Evolutionary conservation across 2,329 filamentous ascomycete species (phyloP), one percentile per base, ranked within the genome.

Genomic region (Cladorrhinum sp.): DNA sequence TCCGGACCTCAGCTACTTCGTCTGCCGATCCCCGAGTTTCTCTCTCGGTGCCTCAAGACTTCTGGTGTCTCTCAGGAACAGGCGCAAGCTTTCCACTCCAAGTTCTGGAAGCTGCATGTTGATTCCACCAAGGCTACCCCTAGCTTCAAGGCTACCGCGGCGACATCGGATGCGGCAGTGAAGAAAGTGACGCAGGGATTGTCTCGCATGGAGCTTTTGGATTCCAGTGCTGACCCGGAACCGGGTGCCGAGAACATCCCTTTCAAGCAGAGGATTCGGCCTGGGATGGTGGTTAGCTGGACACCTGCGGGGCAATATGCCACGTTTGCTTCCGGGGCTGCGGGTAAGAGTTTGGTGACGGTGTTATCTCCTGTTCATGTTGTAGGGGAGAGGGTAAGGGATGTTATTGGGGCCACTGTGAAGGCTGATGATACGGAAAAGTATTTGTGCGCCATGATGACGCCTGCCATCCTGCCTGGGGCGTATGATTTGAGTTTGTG

Each of bases 41-140:
- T 76, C 27, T 65, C 67, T 10, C 75, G 77, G 1, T 79, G 77
- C 59, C 68, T 76, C 51, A 73, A 76, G 60, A 76, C 73, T 3
- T 65, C 68, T 0, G 71, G 68, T 0, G 72, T 78, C 2, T 72
- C 66, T 0, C 36, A 59, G 0, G 72, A 79, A 51, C 76, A 79
- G 55, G 77, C 78, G 10, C 70, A 68, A 2, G 75, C 75, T 3
- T 77, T 80, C 55, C 72, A 74, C 13, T 62, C 69, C 22, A 80
- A 79, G 60, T 66, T 80, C 0, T 79, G 77, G 78, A 68, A 70
- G 18, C 59, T 77, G 41, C 77, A 79, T 50, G 66, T 78, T 9
- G 77, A 79, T 59, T 76, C 76, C 69, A 71, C 25, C 66, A 63
- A 7, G 27, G 36, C n/a, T 49, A 1, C 18, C 60, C 23, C 56